These are phyloP conservation scores for Noccaea bulbosa DNA, from an alignment of 345 rosid genomes.

Conservation along the genomic window DNA sequence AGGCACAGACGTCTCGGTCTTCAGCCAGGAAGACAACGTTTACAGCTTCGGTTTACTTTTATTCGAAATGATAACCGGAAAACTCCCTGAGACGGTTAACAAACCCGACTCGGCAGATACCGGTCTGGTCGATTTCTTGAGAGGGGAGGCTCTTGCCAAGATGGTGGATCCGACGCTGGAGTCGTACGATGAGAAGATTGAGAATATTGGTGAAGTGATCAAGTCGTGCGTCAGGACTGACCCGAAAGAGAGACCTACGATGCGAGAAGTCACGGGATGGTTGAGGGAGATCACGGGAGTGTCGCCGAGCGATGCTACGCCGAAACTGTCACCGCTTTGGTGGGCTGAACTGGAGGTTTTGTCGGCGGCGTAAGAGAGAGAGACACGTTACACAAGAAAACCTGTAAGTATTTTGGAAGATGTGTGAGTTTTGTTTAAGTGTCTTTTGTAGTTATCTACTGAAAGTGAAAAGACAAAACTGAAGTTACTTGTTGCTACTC, in stretches of 20 bases:
- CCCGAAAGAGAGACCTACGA: constrained; percentile 59
- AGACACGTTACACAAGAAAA: neutral
- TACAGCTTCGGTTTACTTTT: constrained; percentile 78
- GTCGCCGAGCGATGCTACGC: constrained; percentile 59
- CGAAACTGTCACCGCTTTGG: constrained; percentile 91
- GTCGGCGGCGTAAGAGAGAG: constrained; percentile 48
- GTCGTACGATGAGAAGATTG: constrained; percentile 59
- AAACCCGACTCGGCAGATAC: constrained; percentile 52
- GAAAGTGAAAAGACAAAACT: neutral
- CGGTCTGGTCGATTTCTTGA: constrained; percentile 61
- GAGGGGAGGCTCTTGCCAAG: constrained; percentile 46
- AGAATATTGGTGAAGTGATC: constrained; percentile 59
- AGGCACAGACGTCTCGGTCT: constrained; percentile 37
- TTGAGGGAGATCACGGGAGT: constrained; percentile 65
- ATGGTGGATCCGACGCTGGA: constrained; percentile 77
- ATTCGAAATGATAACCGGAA: constrained; percentile 80
- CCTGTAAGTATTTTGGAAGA: constrained; percentile 24
- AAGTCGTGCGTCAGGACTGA: constrained; percentile 64
- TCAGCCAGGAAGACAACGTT: constrained; percentile 50
- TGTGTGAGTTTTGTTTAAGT: constrained; percentile 14
- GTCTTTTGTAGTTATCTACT: constrained; percentile 20
- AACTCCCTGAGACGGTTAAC: constrained; percentile 57
- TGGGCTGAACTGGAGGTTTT: constrained; percentile 96
- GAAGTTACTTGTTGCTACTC: constrained; percentile 5
- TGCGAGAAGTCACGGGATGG: constrained; percentile 59